Base-by-base conservation (phyloP, 2,329 filamentous ascomycete species). In the Trichoderma sp. region DNA sequence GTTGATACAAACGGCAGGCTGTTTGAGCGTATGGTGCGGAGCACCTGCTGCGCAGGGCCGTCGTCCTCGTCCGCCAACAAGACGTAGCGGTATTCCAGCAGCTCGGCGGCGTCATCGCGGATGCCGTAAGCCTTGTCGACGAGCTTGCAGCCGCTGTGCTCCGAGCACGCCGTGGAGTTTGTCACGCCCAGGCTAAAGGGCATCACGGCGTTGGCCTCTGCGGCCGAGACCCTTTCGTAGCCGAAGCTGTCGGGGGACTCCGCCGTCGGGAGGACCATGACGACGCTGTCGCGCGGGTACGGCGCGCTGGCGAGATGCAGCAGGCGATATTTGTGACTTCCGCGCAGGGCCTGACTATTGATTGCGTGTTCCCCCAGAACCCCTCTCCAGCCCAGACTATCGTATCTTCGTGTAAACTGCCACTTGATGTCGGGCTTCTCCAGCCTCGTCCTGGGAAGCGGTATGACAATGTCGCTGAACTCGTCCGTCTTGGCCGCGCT, bases 391-490 rank as follows among this genome's bases (percentile, higher is more conserved):
- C 91, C 91, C 4, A 95, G 81, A 0, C 82, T 81, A 70, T 90
- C 85, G 55, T 86, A 82, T 74, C 94, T 93, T 59, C 88, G 80
- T 0, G 80, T 74, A 71, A 92, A 94, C 0, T 76, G 77, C 72
- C 79, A 79, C 30, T 74, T 75, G 5, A 81, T 74, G 39, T 83
- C 81, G 0, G 83, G 81, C 4, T 84, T 79, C 1, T 84, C 83
- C 16, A 71, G 70, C 26, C 72, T 69, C 16, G 30, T 86, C 84
- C 69, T 66, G 64, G 73, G 84, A 82, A 87, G 75, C 0, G 93
- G 92, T 64, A 94, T 90, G 26, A 94, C 79, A 39, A 96, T 92
- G 76, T 96, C 93, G 71, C 86, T 88, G 79, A 92, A 95, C 5
- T 89, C 89, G 55, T 86, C 83, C 1, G 90, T 87, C 73, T 93